Conservation (phyloP, 2,329 filamentous ascomycete genomes). For the Talaromyces sp. region DNA sequence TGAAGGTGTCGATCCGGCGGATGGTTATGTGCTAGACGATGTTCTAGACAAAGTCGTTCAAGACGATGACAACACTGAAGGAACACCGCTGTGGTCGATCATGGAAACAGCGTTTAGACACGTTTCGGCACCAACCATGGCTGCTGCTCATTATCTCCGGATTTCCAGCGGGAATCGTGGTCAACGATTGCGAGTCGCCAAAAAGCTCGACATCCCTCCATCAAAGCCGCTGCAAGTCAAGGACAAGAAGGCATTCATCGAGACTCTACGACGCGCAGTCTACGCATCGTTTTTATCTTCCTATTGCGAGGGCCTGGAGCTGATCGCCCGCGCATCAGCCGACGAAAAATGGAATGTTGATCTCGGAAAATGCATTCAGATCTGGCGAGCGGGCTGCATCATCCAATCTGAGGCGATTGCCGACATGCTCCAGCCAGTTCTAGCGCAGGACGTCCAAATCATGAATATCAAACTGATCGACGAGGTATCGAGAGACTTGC, state of each 20-base stretch:
- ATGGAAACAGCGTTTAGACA: constrained; percentile 59
- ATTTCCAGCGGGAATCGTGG: constrained; percentile 59
- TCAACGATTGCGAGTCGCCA: constrained; percentile 50
- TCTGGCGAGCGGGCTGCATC: constrained; percentile 69
- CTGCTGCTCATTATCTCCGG: constrained; percentile 58
- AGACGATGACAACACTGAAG: constrained; percentile 62
- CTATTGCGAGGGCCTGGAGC: constrained; percentile 62
- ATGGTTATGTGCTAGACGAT: constrained; percentile 53
- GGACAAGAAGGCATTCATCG: constrained; percentile 46
- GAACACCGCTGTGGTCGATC: constrained; percentile 63
- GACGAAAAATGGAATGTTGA: constrained; percentile 55
- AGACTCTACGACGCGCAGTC: constrained; percentile 57
- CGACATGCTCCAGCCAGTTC: constrained; percentile 48
- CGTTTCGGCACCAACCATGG: constrained; percentile 61
- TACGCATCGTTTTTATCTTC: constrained; percentile 59
- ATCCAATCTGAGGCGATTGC: constrained; percentile 64
- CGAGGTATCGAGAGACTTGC: constrained; percentile 51
- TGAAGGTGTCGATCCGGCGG: constrained; percentile 28
- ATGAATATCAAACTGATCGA: constrained; percentile 39
- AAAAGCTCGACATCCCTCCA: constrained; percentile 43
- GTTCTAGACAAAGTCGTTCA: constrained; percentile 69
- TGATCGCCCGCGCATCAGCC: constrained; percentile 57
- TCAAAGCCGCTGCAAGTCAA: constrained; percentile 30
- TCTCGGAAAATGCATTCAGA: constrained; percentile 41
- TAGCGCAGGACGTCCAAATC: constrained; percentile 22